Evolutionary conservation across 495 filamentous ascomycete genomes (phyloP).

Genomic region (Pseudoneurospora amorphoporcata): DNA sequence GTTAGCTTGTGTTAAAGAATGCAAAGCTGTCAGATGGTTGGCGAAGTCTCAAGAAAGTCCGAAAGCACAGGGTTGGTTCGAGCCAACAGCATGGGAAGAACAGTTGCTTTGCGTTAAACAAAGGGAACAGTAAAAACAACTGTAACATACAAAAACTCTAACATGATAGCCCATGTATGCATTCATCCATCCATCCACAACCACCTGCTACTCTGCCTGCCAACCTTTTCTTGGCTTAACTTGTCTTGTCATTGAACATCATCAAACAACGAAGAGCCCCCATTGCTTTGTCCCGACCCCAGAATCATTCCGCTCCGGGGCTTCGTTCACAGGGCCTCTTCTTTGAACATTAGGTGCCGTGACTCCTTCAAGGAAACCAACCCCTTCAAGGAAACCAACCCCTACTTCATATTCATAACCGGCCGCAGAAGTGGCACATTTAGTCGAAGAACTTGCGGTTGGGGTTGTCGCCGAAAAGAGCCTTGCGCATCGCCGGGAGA

Average conservation of each 20-base stretch:
- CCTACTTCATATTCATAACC: neutral
- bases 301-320: neutral
- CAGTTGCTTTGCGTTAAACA: neutral
- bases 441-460: conserved; percentile 94
- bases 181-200: neutral
- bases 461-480: conserved; percentile 80
- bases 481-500: conserved; percentile 73
- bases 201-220: neutral
- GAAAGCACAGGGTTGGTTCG: neutral
- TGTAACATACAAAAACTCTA: neutral
- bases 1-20: neutral
- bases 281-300: neutral
- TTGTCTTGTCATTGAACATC: neutral
- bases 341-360: neutral
- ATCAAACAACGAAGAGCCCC: neutral
- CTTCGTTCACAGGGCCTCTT: neutral
- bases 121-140: neutral
- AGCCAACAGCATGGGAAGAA: neutral
- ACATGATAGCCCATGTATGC: neutral
- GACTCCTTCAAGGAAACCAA: neutral
- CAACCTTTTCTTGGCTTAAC: neutral
- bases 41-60: neutral
- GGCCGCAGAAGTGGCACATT: conserved; percentile 7
- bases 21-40: neutral
- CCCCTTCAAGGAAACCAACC: neutral